Conservation (phyloP, 345 rosid species). For the Salix purpurea region DNA sequence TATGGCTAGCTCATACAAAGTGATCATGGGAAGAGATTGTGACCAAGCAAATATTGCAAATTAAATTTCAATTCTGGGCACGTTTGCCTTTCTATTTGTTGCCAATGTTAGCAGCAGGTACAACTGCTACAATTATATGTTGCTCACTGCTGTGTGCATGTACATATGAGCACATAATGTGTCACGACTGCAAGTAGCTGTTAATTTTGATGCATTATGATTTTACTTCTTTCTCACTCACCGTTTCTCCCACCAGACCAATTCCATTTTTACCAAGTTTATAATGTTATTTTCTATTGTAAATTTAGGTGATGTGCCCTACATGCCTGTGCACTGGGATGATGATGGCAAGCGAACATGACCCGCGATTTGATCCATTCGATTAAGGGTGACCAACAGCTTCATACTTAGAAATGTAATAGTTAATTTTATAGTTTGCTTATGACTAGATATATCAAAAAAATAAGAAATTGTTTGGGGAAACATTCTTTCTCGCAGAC, state of each 20-base stretch:
- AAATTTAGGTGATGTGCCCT: conserved; percentile 76
- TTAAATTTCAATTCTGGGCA: not conserved
- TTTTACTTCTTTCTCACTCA: not conserved
- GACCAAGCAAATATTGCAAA: not conserved
- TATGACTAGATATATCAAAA: not conserved
- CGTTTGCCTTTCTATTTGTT: not conserved
- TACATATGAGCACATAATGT: not conserved
- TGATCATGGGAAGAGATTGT: not conserved
- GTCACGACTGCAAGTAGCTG: not conserved
- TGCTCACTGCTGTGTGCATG: too few relatives aligned
- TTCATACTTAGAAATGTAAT: not conserved
- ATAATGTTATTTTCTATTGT: conserved; percentile 6
- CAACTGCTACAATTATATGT: too few relatives aligned
- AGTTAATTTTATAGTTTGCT: not conserved
- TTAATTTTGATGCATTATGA: not conserved
- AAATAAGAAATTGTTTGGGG: too few relatives aligned
- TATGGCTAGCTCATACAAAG: not conserved
- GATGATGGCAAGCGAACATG: conserved; percentile 79
- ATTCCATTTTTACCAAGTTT: too few relatives aligned
- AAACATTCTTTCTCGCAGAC: not conserved
- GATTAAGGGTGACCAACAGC: conserved; percentile 30
- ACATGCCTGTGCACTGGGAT: conserved; percentile 87
- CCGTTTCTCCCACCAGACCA: not conserved
- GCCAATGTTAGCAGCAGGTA: not conserved
- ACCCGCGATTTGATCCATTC: conserved; percentile 74